Evolutionary conservation across 179 eudicot genomes (phyloP).

Genomic region (Silene noctiflora): DNA sequence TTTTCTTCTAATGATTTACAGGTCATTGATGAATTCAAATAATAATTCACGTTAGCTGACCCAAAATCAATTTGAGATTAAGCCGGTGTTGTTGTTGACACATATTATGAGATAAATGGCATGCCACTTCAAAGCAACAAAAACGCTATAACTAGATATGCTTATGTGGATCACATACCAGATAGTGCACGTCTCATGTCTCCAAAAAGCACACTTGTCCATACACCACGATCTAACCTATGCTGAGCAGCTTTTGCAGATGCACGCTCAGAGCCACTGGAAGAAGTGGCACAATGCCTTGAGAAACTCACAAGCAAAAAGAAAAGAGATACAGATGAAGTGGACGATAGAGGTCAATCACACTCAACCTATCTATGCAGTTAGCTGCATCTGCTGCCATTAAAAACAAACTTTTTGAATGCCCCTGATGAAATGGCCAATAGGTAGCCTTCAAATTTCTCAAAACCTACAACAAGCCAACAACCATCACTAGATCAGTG

Average conservation of each 20-base stretch:
- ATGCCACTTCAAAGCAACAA: neutral
- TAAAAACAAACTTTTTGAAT: slow-evolving; percentile 58
- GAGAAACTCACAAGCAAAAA: slow-evolving; percentile 20
- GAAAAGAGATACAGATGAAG: slow-evolving; percentile 4
- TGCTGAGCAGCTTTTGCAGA: slow-evolving; percentile 93
- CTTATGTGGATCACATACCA: slow-evolving; percentile 39
- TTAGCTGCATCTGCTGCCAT: slow-evolving; percentile 87
- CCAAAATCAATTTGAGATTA: no score
- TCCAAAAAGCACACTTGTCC: slow-evolving; percentile 89
- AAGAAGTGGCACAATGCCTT: slow-evolving; percentile 4
- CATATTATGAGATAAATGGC: neutral
- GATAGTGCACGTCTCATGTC: slow-evolving; percentile 90
- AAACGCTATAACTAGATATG: neutral
- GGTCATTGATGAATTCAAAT: no score
- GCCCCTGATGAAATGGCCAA: slow-evolving; percentile 90
- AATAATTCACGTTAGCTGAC: no score
- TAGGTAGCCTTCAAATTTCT: slow-evolving; percentile 69
- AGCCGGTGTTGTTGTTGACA: neutral
- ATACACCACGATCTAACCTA: slow-evolving; percentile 84
- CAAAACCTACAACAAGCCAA: slow-evolving; percentile 47
- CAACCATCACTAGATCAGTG: neutral
- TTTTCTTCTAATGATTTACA: no score
- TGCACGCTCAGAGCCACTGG: slow-evolving; percentile 68
- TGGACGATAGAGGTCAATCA: slow-evolving; percentile 3
- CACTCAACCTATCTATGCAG: slow-evolving; percentile 43